phyloP scores from a whole-genome alignment of 164 flowering plant genomes.

The Stephania japonica region DNA sequence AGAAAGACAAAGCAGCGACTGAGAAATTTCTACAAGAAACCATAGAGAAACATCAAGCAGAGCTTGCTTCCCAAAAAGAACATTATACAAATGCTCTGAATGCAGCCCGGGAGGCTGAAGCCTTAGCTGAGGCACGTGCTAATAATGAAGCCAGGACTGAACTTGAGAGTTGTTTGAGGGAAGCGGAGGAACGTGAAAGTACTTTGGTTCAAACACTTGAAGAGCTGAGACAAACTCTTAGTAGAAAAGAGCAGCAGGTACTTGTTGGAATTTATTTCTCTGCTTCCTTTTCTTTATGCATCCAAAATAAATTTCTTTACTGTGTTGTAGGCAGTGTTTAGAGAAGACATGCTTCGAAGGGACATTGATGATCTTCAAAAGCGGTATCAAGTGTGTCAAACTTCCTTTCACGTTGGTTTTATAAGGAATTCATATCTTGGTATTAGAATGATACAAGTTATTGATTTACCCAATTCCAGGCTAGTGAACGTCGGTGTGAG shows the following conservation, averaged over 20 bases:
- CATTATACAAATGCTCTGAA: slow-evolving; percentile 70
- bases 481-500: slow-evolving; percentile 95
- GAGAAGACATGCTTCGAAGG: slow-evolving; percentile 83
- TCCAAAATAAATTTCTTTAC: not conserved
- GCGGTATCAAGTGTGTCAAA: slow-evolving; percentile 69
- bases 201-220: slow-evolving; percentile 91
- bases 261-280: slow-evolving; percentile 8
- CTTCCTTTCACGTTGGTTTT: slow-evolving; percentile 4
- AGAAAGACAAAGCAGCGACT: slow-evolving; percentile 84
- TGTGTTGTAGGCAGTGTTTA: slow-evolving; percentile 61
- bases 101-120: slow-evolving; percentile 96
- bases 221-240: slow-evolving; percentile 84
- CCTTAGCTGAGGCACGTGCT: slow-evolving; percentile 88
- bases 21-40: slow-evolving; percentile 94
- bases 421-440: not conserved
- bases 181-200: slow-evolving; percentile 89
- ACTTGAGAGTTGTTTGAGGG: slow-evolving; percentile 80
- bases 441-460: slow-evolving; percentile 3
- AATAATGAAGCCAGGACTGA: slow-evolving; percentile 92
- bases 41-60: slow-evolving; percentile 86
- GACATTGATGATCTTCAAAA: slow-evolving; percentile 97
- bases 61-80: slow-evolving; percentile 81
- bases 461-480: slow-evolving; percentile 37
- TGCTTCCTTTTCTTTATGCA: not conserved
- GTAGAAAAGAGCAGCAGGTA: slow-evolving; percentile 94